Evolutionary conservation across 2,329 filamentous ascomycete genomes (phyloP), one percentile per base, ranked within the genome.

Genomic region (Colletotrichum paranaense): DNA sequence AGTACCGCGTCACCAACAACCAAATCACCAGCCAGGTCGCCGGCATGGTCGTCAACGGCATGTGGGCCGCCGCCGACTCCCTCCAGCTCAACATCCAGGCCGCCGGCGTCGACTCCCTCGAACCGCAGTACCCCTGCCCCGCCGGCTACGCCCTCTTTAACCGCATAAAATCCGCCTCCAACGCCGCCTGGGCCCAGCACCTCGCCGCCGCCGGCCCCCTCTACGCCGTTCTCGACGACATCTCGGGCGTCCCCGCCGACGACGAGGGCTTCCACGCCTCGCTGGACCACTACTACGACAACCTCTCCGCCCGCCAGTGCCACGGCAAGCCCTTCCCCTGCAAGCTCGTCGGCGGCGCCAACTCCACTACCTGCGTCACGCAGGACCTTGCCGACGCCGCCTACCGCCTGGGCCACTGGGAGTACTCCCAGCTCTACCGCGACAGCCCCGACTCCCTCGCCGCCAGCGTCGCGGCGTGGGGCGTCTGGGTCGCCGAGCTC

Each of bases 241-340:
- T 96, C 58, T 94, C 92, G 0, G 92, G 92, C 35, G 88, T 97
- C 1, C 79, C 87, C 0, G 74, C 85, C 0, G 81, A 81, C 42
- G 88, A 91, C 73, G 78, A 79, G 0, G 92, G 86, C 4, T 97
- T 94, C 85, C 93, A 96, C 78, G 86, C 82, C 53, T 92, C 88
- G 66, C 92, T 93, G 77, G 94, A 97, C 79, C 94, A 95, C 81
- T 97, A 97, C 84, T 97, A 92, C 78, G 94, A 97, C 80, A 97
- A 95, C 78, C 87, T 97, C 1, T 95, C 93, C 0, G 92, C 94
- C 0, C 88, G 94, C 0, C 92, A 95, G 79, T 97, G 94, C 80
- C 94, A 97, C 79, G 84, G 82, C 22, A 94, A 93, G 78, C 89
- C 93, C 0, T 84, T 95, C 0, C 94, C 94, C 0, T 96, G 94